Evolutionary conservation across 257 asterid genomes (phyloP).

Genomic region (Handroanthus guayacan): DNA sequence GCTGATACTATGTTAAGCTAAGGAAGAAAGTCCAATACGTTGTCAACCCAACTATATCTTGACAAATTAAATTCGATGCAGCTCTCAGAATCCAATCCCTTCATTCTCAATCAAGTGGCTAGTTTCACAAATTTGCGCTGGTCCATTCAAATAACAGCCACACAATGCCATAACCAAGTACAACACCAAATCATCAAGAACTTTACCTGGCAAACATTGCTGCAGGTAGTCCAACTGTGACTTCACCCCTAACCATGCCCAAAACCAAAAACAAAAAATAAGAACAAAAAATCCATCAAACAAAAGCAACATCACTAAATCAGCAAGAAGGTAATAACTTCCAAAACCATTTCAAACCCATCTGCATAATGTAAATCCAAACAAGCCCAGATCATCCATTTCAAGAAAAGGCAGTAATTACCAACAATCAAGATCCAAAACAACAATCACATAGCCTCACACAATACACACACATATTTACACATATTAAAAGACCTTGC

Average conservation of each 20-base stretch:
- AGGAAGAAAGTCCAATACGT: neutral
- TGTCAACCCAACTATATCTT: neutral
- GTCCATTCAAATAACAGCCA: constrained; percentile 1
- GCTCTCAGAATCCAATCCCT: constrained; percentile 20
- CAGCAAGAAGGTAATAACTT: constrained; percentile 29
- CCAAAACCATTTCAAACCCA: constrained; percentile 35
- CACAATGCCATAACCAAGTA: neutral
- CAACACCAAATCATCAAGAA: constrained; percentile 25
- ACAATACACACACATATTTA: neutral
- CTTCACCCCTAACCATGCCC: constrained; percentile 67
- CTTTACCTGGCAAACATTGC: constrained; percentile 91
- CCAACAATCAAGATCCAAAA: constrained; percentile 38
- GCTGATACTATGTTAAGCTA: constrained; percentile 13
- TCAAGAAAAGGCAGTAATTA: constrained; percentile 33
- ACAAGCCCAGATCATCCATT: constrained; percentile 55
- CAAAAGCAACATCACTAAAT: constrained; percentile 32
- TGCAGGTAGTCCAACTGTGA: constrained; percentile 94
- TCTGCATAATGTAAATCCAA: constrained; percentile 35
- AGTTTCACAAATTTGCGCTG: neutral
- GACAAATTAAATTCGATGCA: constrained; percentile 14
- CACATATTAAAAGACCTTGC: constrained; percentile 59
- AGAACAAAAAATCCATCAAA: constrained; percentile 29
- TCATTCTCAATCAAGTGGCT: neutral
- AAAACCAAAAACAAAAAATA: constrained; percentile 16
- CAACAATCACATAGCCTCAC: constrained; percentile 2